Percentiles rank a stretch among this genome's conserved stretches.
phyloP scores from a whole-genome alignment of 2,329 filamentous ascomycete species.

The Penicillium sp. region DNA sequence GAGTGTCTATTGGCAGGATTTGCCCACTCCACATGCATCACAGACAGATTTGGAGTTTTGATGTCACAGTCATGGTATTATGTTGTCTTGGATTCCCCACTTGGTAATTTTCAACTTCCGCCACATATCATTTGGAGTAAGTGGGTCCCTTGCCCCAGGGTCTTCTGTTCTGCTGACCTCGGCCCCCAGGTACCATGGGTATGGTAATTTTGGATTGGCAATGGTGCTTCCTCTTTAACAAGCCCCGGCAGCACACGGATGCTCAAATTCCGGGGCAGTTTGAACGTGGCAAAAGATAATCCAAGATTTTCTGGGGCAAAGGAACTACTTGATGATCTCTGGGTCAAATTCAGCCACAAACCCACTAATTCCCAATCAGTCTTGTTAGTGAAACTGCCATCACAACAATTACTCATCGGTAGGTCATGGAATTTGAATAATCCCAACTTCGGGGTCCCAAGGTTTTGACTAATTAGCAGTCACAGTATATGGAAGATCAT shows the following conservation, averaged over 20 bases:
- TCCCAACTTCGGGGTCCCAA: too few relatives aligned
- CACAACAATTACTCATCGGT: neutral
- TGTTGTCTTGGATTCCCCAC: neutral
- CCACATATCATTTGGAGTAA: constrained; percentile 1
- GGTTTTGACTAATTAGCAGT: too few relatives aligned
- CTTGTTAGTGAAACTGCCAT: neutral
- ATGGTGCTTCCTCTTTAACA: neutral
- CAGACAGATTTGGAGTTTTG: neutral
- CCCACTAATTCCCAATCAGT: neutral
- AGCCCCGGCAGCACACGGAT: neutral
- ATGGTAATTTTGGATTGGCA: neutral
- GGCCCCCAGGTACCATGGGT: neutral
- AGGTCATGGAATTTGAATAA: too few relatives aligned
- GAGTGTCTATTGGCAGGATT: neutral
- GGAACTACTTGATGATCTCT: neutral
- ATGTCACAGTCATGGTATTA: neutral
- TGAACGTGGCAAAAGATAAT: neutral
- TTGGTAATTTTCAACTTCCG: neutral
- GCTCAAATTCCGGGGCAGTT: neutral
- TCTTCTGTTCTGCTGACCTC: neutral
- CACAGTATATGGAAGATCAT: neutral
- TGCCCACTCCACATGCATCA: neutral
- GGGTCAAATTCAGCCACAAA: neutral
- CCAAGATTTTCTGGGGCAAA: neutral
- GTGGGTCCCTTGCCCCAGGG: constrained; percentile 7